These are phyloP conservation scores for Allomyces macrogynus DNA, from an alignment of 192 early-diverging fungal genomes.

Conservation along the genomic window DNA sequence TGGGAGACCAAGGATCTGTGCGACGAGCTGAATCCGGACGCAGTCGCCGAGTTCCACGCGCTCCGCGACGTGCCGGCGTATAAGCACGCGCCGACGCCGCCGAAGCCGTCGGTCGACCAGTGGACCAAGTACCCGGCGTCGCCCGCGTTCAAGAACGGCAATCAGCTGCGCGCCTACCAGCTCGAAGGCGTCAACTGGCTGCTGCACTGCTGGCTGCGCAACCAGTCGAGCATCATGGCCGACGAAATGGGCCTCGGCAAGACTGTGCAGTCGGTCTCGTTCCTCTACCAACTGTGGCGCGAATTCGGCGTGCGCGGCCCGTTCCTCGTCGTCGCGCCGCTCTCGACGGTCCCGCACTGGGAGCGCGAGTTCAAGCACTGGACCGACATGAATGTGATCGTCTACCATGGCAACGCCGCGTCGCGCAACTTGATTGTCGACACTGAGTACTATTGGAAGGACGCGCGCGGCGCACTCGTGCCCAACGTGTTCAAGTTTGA, in stretches of 20 bases:
- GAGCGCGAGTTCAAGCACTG: conserved; percentile 45
- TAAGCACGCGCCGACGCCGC: conserved; percentile 19
- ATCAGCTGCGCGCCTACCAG: conserved; percentile 50
- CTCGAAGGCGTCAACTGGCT: conserved; percentile 73
- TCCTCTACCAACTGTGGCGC: conserved; percentile 45
- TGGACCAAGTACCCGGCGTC: conserved; percentile 38
- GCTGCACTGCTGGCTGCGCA: conserved; percentile 53
- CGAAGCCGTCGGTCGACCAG: conserved; percentile 20
- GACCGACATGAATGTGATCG: conserved; percentile 50
- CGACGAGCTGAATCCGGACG: conserved; percentile 34
- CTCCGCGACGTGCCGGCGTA: conserved; percentile 29
- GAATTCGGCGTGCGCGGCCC: conserved; percentile 45
- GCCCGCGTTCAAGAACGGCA: conserved; percentile 48
- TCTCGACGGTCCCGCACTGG: conserved; percentile 15
- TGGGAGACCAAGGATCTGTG: conserved; percentile 46
- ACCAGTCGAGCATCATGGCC: conserved; percentile 39
- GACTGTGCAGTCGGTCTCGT: conserved; percentile 57
- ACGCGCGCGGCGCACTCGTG: conserved; percentile 22
- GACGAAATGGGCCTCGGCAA: conserved; percentile 44
- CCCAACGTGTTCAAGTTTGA: conserved; percentile 35
- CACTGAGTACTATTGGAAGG: conserved; percentile 57
- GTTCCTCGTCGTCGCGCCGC: conserved; percentile 45
- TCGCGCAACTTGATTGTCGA: conserved; percentile 55
- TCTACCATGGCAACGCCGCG: conserved; percentile 48
- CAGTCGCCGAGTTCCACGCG: conserved; percentile 42